Percentiles rank a stretch among this genome's conserved stretches.
Evolutionary conservation across 257 asterid genomes (phyloP).

Genomic region (Ballota nigra): DNA sequence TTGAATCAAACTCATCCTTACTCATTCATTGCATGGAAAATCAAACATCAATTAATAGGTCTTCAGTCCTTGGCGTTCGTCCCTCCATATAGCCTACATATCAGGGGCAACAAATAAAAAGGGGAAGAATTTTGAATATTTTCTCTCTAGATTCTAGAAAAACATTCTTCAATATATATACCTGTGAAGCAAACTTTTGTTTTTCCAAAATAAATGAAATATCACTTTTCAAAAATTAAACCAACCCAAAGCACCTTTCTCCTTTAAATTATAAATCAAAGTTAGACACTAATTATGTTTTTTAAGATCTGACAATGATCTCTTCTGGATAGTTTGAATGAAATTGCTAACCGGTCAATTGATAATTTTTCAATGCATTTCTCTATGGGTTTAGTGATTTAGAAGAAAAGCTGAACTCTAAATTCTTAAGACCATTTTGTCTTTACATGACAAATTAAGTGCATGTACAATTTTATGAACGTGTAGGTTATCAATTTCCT

Average conservation of each 20-base stretch:
- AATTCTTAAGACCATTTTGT: not conserved
- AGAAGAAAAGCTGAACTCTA: no score
- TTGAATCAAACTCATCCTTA: not conserved
- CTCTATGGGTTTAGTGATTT: no score
- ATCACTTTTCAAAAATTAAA: not conserved
- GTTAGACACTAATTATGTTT: not conserved
- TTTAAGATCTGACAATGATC: not conserved
- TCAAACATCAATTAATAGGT: not conserved
- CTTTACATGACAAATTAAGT: not conserved
- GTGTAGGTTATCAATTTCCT: not conserved
- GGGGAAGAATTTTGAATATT: not conserved
- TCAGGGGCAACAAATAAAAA: not conserved
- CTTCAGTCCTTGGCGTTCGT: conserved; percentile 3
- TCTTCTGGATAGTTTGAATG: not conserved
- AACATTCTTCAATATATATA: not conserved
- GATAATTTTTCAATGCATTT: no score
- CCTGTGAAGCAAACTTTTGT: not conserved
- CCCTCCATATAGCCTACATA: not conserved
- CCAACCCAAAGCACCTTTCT: not conserved
- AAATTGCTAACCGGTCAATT: not conserved
- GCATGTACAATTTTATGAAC: not conserved
- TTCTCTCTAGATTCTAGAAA: not conserved
- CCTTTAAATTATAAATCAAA: not conserved
- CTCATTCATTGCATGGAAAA: conserved; percentile 8
- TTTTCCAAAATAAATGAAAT: not conserved